Evolutionary conservation across 2,329 filamentous ascomycete species (phyloP).

Genomic region (Penicillium sp.): DNA sequence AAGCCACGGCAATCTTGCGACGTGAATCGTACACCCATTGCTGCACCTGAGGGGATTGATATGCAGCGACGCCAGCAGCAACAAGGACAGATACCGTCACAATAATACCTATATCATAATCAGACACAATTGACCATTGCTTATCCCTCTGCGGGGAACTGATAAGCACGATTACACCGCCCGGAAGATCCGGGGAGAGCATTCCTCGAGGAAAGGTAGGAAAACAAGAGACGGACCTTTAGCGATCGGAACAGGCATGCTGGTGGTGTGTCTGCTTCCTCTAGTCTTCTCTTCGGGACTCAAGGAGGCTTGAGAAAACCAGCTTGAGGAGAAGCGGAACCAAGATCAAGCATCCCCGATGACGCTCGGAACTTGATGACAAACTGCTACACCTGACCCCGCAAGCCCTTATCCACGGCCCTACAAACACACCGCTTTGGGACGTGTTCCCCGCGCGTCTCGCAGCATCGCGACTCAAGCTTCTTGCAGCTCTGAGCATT

Average conservation of each 20-base stretch:
- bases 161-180: slow-evolving; percentile 30
- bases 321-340: slow-evolving; percentile 8
- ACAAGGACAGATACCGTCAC: slow-evolving; percentile 57
- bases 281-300: slow-evolving; percentile 1
- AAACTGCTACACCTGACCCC: slow-evolving; percentile 28
- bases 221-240: slow-evolving; percentile 38
- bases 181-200: slow-evolving; percentile 12
- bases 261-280: slow-evolving; percentile 10
- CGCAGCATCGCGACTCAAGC: slow-evolving; percentile 4
- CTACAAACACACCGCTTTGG: slow-evolving; percentile 30
- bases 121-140: slow-evolving; percentile 7
- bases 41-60: slow-evolving; percentile 58
- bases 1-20: slow-evolving; percentile 54
- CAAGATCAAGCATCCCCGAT: too few relatives aligned
- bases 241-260: slow-evolving; percentile 45
- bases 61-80: slow-evolving; percentile 57
- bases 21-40: slow-evolving; percentile 58
- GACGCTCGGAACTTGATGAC: slow-evolving; percentile 21
- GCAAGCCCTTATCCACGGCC: slow-evolving; percentile 32
- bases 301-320: slow-evolving; percentile 2
- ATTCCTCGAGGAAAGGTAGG: slow-evolving; percentile 1
- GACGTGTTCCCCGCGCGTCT: slow-evolving; percentile 26
- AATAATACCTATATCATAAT: slow-evolving; percentile 50
- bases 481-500: neutral
- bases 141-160: slow-evolving; percentile 14